Base-by-base conservation (phyloP, 768 basidiomycete species). In the Rhizopogon salebrosus region DNA sequence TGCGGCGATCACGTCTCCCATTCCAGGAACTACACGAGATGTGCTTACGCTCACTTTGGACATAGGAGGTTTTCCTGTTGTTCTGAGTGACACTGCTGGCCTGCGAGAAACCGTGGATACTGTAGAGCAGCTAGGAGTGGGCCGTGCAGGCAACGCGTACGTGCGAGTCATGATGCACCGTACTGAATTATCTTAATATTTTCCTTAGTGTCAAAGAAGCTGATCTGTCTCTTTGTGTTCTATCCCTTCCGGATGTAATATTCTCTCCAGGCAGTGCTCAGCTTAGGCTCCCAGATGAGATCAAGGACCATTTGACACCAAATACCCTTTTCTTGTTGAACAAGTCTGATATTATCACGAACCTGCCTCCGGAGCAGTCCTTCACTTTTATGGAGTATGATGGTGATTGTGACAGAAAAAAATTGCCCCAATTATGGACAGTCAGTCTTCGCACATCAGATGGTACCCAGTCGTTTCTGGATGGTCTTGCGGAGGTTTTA, bases 21-120 rank as follows among this genome's bases (percentile, higher is more conserved):
- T 92, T 18, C 88, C 93, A 0, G 93, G 93, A 0, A 97, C 93
- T 2, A 97, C 93, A 4, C 78, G 94, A 23, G 94, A 95, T 61
- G 79, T 95, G 8, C 75, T 97, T 2, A 87, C 90, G 58, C 73
- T 94, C 16, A 85, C 90, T 0, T 77, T 97, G 1, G 91, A 97
- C 64, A 85, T 95, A n/a, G 89, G 83, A 9, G 93, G 93, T 0
- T 70, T 92, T 29, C 92, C 92, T 0, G 79, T 95, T 4, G 75
- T 87, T 23, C 75, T 93, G 11, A 79, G 85, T 1, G 94, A 97
- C 64, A 95, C 94, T 0, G 94, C 93, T 2, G 94, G 93, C 1
- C 69, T 95, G 11, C 76, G 93, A 26, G 68, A 73, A 52, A 85
- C 88, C 0, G 69, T 78, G 7, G 64, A 70, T 50, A 60, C 80